Evolutionary conservation across 2,329 filamentous ascomycete species (phyloP).

Genomic region (Gremmenia infestans): DNA sequence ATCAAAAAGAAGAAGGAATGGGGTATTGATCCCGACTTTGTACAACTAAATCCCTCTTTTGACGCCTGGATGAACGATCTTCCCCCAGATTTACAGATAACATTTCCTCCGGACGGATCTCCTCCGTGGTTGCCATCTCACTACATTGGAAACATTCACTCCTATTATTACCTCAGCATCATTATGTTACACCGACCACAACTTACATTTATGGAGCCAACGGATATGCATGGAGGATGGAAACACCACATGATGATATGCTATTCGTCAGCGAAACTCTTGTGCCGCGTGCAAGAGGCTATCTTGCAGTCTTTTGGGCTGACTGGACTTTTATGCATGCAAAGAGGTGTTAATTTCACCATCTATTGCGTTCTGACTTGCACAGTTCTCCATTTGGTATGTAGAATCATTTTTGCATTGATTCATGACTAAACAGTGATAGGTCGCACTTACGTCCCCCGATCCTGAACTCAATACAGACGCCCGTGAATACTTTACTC

Average conservation of each 20-base stretch:
- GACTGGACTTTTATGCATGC: slow-evolving; percentile 82
- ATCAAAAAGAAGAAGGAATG: slow-evolving; percentile 76
- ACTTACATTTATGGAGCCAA: slow-evolving; percentile 71
- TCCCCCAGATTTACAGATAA: slow-evolving; percentile 71
- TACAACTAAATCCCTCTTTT: slow-evolving; percentile 72
- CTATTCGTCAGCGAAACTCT: slow-evolving; percentile 75
- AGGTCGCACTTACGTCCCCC: slow-evolving; percentile 91
- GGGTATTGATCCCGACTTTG: slow-evolving; percentile 79
- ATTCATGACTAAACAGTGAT: slow-evolving; percentile 9
- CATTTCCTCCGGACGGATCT: slow-evolving; percentile 72
- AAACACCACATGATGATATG: slow-evolving; percentile 84
- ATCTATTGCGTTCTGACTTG: slow-evolving; percentile 91
- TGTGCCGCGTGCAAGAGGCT: slow-evolving; percentile 84
- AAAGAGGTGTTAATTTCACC: slow-evolving; percentile 88
- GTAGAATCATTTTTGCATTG: slow-evolving; percentile 34
- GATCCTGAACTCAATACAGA: slow-evolving; percentile 83
- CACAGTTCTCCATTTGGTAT: slow-evolving; percentile 86
- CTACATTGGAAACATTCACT: slow-evolving; percentile 83
- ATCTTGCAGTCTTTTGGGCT: slow-evolving; percentile 73
- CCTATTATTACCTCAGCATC: slow-evolving; percentile 79
- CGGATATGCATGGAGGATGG: slow-evolving; percentile 67
- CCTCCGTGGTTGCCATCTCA: slow-evolving; percentile 82
- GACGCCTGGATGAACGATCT: slow-evolving; percentile 71
- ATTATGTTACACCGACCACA: slow-evolving; percentile 88
- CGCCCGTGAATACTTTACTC: slow-evolving; percentile 81